A percentile compares a stretch with the other conserved stretches of the same genome.
Evolutionary conservation across 1,284 basidiomycete genomes (phyloP).

Genomic region (Boletus hoseneyae): DNA sequence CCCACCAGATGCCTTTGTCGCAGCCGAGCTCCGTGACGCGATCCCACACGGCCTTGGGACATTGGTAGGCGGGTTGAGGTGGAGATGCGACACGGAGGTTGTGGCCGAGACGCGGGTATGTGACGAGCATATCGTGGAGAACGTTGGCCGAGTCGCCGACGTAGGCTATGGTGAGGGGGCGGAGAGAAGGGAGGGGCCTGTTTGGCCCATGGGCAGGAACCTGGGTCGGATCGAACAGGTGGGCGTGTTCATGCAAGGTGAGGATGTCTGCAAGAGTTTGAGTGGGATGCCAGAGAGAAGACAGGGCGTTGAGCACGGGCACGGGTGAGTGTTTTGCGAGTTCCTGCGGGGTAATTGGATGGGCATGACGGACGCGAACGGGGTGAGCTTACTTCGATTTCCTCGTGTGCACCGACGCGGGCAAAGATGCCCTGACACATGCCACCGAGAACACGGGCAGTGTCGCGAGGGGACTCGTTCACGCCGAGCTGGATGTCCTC

Average conservation of each 20-base stretch:
- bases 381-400: slow-evolving; percentile 73
- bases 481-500: slow-evolving; percentile 96
- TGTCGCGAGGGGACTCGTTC: slow-evolving; percentile 87
- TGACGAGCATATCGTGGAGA: slow-evolving; percentile 95
- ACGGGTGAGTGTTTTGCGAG: slow-evolving; percentile 87
- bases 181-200: slow-evolving; percentile 42
- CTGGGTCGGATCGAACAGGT: slow-evolving; percentile 42
- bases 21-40: slow-evolving; percentile 69
- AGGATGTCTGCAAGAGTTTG: slow-evolving; percentile 93
- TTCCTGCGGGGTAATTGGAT: slow-evolving; percentile 50
- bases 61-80: slow-evolving; percentile 59
- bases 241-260: slow-evolving; percentile 78
- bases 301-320: slow-evolving; percentile 94
- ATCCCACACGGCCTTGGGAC: slow-evolving; percentile 79
- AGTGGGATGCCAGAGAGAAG: slow-evolving; percentile 94
- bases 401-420: slow-evolving; percentile 86
- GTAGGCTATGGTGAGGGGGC: slow-evolving; percentile 83
- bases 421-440: slow-evolving; percentile 99
- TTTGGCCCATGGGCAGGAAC: slow-evolving; percentile 9
- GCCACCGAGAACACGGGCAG: slow-evolving; percentile 83
- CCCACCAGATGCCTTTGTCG: slow-evolving; percentile 73
- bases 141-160: slow-evolving; percentile 97
- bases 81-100: slow-evolving; percentile 82
- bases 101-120: slow-evolving; percentile 90
- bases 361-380: neutral